A percentile compares a stretch with the other conserved stretches of the same genome.
Evolutionary conservation across 257 asterid genomes (phyloP).

Genomic region (Cynanchum wilfordii): DNA sequence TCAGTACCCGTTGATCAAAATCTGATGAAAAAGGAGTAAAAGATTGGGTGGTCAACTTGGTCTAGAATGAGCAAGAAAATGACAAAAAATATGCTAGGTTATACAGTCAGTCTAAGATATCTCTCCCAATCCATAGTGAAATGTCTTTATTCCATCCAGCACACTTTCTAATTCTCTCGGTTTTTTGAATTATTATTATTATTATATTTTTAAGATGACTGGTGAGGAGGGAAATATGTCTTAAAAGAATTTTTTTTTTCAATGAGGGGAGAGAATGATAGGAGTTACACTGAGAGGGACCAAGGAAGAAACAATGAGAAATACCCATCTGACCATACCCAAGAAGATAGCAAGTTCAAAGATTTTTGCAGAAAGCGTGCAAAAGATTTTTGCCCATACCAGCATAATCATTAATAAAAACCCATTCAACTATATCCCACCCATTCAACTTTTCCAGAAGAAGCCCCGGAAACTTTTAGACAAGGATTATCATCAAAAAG

Average conservation of each 20-base stretch:
- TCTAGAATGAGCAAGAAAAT: background rate
- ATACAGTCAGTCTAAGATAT: background rate
- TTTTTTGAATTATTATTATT: background rate
- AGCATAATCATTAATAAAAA: background rate
- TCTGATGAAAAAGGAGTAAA: background rate
- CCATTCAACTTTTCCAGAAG: background rate
- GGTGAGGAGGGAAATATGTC: background rate
- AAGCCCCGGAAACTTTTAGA: background rate
- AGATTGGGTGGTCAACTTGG: background rate
- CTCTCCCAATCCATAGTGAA: background rate
- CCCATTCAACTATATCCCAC: background rate
- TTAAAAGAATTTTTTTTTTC: background rate
- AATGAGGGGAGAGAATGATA: background rate
- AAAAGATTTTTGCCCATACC: background rate
- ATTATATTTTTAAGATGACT: background rate
- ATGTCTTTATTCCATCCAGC: background rate
- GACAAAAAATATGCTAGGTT: background rate
- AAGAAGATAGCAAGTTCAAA: background rate
- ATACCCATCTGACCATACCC: background rate
- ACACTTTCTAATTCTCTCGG: background rate
- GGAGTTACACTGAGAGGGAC: background rate
- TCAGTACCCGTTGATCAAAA: background rate
- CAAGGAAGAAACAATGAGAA: background rate
- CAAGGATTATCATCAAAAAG: slow-evolving; percentile 21
- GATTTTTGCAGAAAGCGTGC: background rate